A percentile compares a stretch with the other conserved stretches of the same genome.
phyloP scores from a whole-genome alignment of 208 protist species.

The Leishmania major region DNA sequence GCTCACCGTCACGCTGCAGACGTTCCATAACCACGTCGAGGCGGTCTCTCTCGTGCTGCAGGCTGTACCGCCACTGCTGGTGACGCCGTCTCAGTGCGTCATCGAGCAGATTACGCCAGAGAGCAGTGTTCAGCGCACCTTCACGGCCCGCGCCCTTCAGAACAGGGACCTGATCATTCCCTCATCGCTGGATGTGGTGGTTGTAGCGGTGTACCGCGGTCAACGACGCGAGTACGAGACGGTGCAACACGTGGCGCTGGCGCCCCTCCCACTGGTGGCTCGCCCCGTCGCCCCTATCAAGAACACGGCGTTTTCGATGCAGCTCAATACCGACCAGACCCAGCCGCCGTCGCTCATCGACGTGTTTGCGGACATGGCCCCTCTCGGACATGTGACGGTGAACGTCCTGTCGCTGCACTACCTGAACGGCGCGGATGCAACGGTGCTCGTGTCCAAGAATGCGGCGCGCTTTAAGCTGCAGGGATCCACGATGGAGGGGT shows the following conservation, averaged over 20 bases:
- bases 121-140: slow-evolving; percentile 37
- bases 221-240: slow-evolving; percentile 39
- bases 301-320: slow-evolving; percentile 73
- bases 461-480: slow-evolving; percentile 89
- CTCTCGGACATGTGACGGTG: slow-evolving; percentile 31
- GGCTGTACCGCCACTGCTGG: slow-evolving; percentile 48
- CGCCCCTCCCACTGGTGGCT: slow-evolving; percentile 79
- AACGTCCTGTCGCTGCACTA: slow-evolving; percentile 88
- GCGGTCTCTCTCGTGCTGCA: slow-evolving; percentile 55
- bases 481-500: slow-evolving; percentile 76
- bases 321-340: slow-evolving; percentile 89
- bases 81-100: slow-evolving; percentile 25
- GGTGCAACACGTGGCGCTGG: slow-evolving; percentile 25
- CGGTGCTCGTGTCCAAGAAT: slow-evolving; percentile 93
- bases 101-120: slow-evolving; percentile 36
- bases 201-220: slow-evolving; percentile 53
- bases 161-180: slow-evolving; percentile 71
- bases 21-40: neutral
- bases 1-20: slow-evolving; percentile 34
- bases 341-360: slow-evolving; percentile 67
- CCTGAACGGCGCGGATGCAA: slow-evolving; percentile 86
- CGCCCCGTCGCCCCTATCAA: slow-evolving; percentile 69
- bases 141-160: slow-evolving; percentile 38
- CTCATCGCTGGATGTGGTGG: slow-evolving; percentile 65
- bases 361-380: slow-evolving; percentile 87